Evolutionary conservation across 2,329 filamentous ascomycete genomes (phyloP), one percentile per base, ranked within the genome.

Genomic region (Aspergillus quadrilineatus): DNA sequence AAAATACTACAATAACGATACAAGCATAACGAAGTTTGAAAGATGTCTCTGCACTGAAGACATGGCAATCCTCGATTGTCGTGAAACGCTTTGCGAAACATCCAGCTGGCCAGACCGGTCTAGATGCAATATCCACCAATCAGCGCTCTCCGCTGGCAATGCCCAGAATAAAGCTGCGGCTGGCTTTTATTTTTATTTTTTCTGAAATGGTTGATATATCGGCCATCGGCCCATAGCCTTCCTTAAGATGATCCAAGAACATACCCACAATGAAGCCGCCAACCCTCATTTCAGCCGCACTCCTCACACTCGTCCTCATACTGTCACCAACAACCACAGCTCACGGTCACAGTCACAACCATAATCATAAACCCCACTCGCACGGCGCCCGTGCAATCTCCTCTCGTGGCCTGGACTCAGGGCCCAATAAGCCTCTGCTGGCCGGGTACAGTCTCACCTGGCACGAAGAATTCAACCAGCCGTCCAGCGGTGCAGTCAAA

Each of bases 391-490:
- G 36, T n/a, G 36, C 36, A 39, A 39, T 39, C 36, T 4, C 36
- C 36, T 39, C 36, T 12, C 36, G 36, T 15, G 50, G 43, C 43
- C 50, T 53, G 12, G 26, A 53, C 6, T 32, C 45, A 6, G 50
- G 50, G 22, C 43, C 46, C 41, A 53, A 55, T 29, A 29, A 26
- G 10, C 15, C 45, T 12, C 53, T 55, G 17, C 53, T 55, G 30
- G 15, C 46, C 12, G 45, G 55, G 29, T 57, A 53, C 43, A 10
- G 10, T 9, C 26, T 57, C 14, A 57, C 55, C 14, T 57, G 55
- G 55, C 44, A 53, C 12, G 55, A 57, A n/a, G 55, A 57, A 30
- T 57, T 57, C 37, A 41, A 17, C 28, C 37, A 57, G 30, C 42
- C 42, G 14, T 12, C 44, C 0, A 26, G 12, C 36, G 36, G 17